Conservation (phyloP, 352 stramenopile genomes). For the Pythium brassicae region DNA sequence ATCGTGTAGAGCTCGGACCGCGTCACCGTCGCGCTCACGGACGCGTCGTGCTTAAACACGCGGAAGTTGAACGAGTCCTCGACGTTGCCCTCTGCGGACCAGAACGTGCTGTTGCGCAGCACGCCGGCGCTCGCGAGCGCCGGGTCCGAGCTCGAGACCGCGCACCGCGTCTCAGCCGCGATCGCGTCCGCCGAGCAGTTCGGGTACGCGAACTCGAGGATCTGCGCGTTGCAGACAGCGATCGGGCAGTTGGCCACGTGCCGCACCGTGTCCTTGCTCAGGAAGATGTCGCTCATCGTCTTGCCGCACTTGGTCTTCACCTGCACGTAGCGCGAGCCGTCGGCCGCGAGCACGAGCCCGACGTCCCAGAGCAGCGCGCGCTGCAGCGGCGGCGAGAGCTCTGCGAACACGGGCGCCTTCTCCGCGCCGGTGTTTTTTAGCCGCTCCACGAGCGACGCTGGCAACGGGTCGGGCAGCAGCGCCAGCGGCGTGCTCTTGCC, state of each 20-base stretch:
- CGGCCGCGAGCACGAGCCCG: conserved; percentile 34
- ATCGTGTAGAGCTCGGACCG: conserved; percentile 35
- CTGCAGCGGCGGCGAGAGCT: conserved; percentile 38
- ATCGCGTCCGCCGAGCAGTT: conserved; percentile 26
- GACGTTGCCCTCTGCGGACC: conserved; percentile 34
- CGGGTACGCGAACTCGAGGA: conserved; percentile 25
- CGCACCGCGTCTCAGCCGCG: conserved; percentile 25
- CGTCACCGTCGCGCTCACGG: not conserved
- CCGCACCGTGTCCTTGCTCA: conserved; percentile 32
- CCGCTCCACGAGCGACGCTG: conserved; percentile 4
- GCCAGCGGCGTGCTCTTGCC: conserved; percentile 4
- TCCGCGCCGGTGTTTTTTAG: not conserved
- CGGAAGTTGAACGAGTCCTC: conserved; percentile 24
- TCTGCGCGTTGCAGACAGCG: conserved; percentile 22
- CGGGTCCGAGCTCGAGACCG: conserved; percentile 20
- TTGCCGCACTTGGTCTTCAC: conserved; percentile 44
- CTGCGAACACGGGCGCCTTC: conserved; percentile 1
- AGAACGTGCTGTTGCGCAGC: conserved; percentile 23
- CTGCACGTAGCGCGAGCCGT: conserved; percentile 29
- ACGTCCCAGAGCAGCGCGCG: conserved; percentile 52
- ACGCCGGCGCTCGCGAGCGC: conserved; percentile 10
- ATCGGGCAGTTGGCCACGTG: conserved; percentile 11
- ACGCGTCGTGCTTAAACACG: conserved; percentile 26
- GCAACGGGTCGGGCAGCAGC: conserved; percentile 11
- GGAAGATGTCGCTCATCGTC: conserved; percentile 37